Conservation (phyloP, 805 yeast species). For the Nakazawaea ambrosiae region DNA sequence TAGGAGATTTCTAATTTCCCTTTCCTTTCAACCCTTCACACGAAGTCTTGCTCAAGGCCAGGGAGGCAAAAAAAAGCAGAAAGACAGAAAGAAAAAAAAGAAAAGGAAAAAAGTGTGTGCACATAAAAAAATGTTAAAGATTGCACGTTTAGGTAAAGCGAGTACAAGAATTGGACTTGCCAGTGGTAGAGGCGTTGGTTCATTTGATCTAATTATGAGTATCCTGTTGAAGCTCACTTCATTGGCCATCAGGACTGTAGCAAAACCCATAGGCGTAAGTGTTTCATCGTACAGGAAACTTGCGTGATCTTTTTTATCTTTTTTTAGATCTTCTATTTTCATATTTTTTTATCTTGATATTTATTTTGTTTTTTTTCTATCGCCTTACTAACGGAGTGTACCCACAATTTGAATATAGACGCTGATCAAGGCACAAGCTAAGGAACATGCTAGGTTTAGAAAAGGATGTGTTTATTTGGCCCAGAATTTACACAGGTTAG, state of each 20-base stretch:
- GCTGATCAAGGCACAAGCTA: constrained; percentile 65
- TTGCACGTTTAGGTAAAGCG: constrained; percentile 1
- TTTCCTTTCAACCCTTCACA: no score
- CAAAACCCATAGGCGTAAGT: constrained; percentile 68
- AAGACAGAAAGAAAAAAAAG: not conserved
- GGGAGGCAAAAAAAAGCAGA: not conserved
- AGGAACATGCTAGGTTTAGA: constrained; percentile 60
- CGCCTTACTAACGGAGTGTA: no score
- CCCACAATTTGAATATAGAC: no score
- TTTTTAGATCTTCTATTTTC: no score
- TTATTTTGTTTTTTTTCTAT: no score
- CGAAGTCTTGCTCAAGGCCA: no score
- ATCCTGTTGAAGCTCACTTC: constrained; percentile 70
- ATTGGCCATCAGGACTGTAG: constrained; percentile 62
- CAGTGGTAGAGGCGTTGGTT: constrained; percentile 4
- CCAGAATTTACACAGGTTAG: constrained; percentile 62
- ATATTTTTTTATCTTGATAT: no score
- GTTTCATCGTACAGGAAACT: not conserved
- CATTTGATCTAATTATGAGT: constrained; percentile 49
- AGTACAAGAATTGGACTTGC: constrained; percentile 1
- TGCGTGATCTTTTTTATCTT: not conserved
- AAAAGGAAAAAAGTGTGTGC: not conserved
- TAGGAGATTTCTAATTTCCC: no score
- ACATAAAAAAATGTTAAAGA: constrained; percentile 5
- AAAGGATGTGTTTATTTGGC: constrained; percentile 62